These are phyloP conservation scores for Porphyrellus cyaneotinctus DNA, from an alignment of 768 basidiomycete species.

Conservation along the genomic window DNA sequence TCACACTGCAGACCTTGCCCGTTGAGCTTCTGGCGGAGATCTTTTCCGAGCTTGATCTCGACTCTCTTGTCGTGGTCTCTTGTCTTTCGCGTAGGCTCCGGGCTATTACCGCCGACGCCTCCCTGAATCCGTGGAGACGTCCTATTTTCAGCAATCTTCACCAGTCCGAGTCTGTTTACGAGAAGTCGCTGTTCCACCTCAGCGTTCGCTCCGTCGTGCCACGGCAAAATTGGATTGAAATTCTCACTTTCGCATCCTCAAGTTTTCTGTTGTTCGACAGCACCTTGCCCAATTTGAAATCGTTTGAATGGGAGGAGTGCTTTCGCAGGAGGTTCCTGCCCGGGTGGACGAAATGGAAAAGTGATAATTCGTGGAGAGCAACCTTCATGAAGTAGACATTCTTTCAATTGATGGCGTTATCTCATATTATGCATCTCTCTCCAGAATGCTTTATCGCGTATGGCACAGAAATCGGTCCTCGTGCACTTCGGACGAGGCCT, in stretches of 20 bases:
- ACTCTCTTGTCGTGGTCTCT: constrained; percentile 53
- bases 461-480: constrained; percentile 65
- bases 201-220: constrained; percentile 63
- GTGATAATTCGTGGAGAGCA: constrained; percentile 58
- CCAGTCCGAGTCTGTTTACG: constrained; percentile 39
- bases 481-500: constrained; percentile 78
- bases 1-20: constrained; percentile 50
- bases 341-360: constrained; percentile 70
- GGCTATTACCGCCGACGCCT: constrained; percentile 54
- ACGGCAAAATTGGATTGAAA: constrained; percentile 76
- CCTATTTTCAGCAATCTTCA: constrained; percentile 62
- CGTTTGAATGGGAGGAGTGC: constrained; percentile 70
- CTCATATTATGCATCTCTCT: constrained; percentile 9
- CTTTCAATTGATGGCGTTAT: constrained; percentile 1
- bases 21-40: constrained; percentile 75
- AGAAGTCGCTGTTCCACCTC: constrained; percentile 51
- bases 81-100: constrained; percentile 58
- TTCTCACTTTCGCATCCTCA: constrained; percentile 58
- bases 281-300: constrained; percentile 63
- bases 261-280: constrained; percentile 63
- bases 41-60: constrained; percentile 62
- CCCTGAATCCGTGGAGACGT: constrained; percentile 71
- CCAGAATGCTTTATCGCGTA: constrained; percentile 56
- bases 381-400: constrained; percentile 58
- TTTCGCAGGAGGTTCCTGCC: constrained; percentile 71